phyloP scores from a whole-genome alignment of 2,329 filamentous ascomycete genomes.

The Dactylellina parvicollis region DNA sequence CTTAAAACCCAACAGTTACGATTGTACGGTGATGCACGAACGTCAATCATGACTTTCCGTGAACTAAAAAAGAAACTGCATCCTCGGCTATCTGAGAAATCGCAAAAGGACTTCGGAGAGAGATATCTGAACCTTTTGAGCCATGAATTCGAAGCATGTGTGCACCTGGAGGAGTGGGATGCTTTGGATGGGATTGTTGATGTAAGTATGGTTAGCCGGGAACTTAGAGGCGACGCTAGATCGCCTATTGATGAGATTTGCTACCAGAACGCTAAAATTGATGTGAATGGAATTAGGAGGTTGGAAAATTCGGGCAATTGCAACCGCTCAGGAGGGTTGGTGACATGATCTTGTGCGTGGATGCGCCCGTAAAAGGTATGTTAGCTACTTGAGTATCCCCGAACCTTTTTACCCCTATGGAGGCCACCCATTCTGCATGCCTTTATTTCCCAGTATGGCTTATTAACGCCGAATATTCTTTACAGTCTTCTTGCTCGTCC shows the following conservation, averaged over 20 bases:
- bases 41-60: constrained; percentile 38
- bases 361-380: constrained; percentile 53
- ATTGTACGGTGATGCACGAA: constrained; percentile 36
- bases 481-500: constrained; percentile 17
- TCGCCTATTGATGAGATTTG: background rate
- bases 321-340: constrained; percentile 43
- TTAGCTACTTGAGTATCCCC: no score
- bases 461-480: constrained; percentile 16
- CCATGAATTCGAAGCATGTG: constrained; percentile 81
- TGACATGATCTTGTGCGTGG: constrained; percentile 50
- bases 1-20: constrained; percentile 15
- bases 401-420: no score
- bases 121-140: constrained; percentile 68
- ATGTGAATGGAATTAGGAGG: constrained; percentile 7
- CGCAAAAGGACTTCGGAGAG: constrained; percentile 44
- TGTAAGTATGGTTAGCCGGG: constrained; percentile 46
- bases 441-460: no score
- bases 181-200: constrained; percentile 71
- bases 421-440: no score
- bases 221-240: background rate
- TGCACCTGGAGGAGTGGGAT: constrained; percentile 74
- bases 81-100: constrained; percentile 29
- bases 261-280: background rate
- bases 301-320: constrained; percentile 33
- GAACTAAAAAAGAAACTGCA: constrained; percentile 28